Base-by-base conservation (phyloP, 169 alveolate genomes). In the Plasmodium ovale region DNA sequence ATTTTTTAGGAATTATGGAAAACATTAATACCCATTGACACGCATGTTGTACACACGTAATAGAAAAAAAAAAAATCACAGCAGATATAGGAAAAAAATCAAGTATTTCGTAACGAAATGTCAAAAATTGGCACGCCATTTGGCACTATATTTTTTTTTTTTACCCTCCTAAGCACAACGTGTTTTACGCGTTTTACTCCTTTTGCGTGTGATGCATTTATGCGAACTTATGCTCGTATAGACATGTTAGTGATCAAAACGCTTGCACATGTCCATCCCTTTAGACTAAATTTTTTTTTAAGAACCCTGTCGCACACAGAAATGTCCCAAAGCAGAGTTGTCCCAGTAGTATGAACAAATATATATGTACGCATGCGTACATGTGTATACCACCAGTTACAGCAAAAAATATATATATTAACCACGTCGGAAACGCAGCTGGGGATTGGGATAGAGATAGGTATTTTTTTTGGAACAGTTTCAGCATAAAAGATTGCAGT, bases 11-110 rank as follows among this genome's bases (percentile, higher is more conserved):
- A 29, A 53, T 68, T 68, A 2, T 27, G 16, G 47, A 69, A 69
- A 69, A 69, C 29, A 72, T 1, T 42, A 54, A 72, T 31, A 47
- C 49, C 14, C 47, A 23, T 44, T 33, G 42, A 35, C 9, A 23
- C 31, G 65, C 14, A 71, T 72, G 56, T 72, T 72, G 87, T 72
- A 72, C 87, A 72, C 87, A 72, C 87, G 56, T 54, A 72, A 72
- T 72, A 49, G 87, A 31, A 47, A 47, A 47, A 72, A 35, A 21
- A 69, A 47, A 65, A 51, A 71, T n/a, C n/a, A n/a, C n/a, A 53
- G 53, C 37, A 64, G 35, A 25, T 31, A 65, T 35, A 67, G 54
- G 16, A 67, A 67, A 67, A 67, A 67, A n/a, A n/a, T n/a, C n/a
- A n/a, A n/a, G n/a, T n/a, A n/a, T n/a, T n/a, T 35, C 23, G 21